Conservation (phyloP, 352 stramenopile species). For the Stramenopiles sp. region DNA sequence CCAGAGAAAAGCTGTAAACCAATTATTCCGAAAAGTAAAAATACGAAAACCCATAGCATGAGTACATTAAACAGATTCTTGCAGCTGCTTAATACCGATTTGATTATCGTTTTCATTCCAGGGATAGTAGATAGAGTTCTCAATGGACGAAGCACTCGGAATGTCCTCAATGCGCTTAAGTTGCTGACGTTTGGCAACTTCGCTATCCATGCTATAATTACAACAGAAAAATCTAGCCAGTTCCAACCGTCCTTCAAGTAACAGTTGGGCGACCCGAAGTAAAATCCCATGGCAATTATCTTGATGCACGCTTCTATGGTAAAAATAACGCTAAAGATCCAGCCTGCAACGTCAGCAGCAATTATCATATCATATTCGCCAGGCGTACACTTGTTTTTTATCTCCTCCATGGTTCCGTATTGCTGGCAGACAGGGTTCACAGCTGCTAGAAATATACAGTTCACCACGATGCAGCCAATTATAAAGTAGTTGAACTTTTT, state of each 20-base stretch:
- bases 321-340: conserved; percentile 6
- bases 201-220: not conserved
- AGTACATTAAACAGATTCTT: not conserved
- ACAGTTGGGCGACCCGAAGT: not conserved
- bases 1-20: conserved; percentile 9
- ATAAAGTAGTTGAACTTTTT: conserved; percentile 16
- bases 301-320: not conserved
- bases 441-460: conserved; percentile 22
- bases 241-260: conserved; percentile 11
- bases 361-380: not conserved
- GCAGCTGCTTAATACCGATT: conserved; percentile 3
- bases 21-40: conserved; percentile 1
- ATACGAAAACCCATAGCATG: conserved; percentile 1
- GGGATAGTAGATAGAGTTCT: conserved; percentile 62
- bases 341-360: not conserved
- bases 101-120: conserved; percentile 21
- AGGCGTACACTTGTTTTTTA: not conserved
- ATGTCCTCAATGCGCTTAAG: conserved; percentile 1
- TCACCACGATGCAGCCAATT: conserved; percentile 15
- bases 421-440: conserved; percentile 10
- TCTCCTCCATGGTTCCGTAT: not conserved
- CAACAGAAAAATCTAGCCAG: conserved; percentile 12
- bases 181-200: not conserved
- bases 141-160: conserved; percentile 33
- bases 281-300: not conserved